phyloP scores from a whole-genome alignment of 2,329 filamentous ascomycete species.

The Colletotrichum destructivum region DNA sequence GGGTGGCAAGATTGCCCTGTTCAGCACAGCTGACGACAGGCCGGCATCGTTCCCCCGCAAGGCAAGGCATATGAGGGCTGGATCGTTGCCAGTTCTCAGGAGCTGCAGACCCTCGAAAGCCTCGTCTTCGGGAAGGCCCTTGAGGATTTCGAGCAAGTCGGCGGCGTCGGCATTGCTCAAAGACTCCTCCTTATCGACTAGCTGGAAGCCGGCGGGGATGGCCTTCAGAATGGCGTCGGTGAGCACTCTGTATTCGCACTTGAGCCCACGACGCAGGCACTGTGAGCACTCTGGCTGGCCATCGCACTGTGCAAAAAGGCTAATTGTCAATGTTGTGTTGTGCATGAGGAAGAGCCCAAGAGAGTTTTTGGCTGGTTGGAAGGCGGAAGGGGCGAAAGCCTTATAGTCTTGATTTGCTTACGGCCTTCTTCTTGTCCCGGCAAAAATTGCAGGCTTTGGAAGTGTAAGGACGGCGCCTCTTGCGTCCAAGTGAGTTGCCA shows the following conservation, averaged over 20 bases:
- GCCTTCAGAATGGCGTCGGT: background rate
- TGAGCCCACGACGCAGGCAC: background rate
- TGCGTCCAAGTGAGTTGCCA: background rate
- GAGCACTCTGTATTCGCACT: conserved; percentile 4
- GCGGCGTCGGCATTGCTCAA: background rate
- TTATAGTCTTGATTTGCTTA: background rate
- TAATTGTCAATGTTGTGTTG: background rate
- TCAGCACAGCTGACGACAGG: background rate
- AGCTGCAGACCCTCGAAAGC: conserved; percentile 1
- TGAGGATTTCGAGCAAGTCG: background rate
- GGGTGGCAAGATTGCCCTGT: conserved; percentile 9
- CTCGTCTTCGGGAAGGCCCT: background rate
- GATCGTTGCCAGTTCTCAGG: background rate
- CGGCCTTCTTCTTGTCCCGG: conserved; percentile 7
- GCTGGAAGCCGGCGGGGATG: background rate
- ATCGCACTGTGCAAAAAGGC: background rate
- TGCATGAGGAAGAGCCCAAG: background rate
- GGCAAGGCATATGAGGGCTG: background rate
- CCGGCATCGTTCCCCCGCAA: background rate
- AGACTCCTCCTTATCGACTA: conserved; percentile 1
- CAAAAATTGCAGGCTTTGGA: conserved; percentile 19
- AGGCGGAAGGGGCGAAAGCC: no score
- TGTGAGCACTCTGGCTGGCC: background rate
- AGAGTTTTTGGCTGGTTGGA: background rate
- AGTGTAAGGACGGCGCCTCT: background rate